Percentiles rank a stretch among this genome's conserved stretches.
phyloP scores from a whole-genome alignment of 495 filamentous ascomycete genomes.

The Xylaria palmicola region DNA sequence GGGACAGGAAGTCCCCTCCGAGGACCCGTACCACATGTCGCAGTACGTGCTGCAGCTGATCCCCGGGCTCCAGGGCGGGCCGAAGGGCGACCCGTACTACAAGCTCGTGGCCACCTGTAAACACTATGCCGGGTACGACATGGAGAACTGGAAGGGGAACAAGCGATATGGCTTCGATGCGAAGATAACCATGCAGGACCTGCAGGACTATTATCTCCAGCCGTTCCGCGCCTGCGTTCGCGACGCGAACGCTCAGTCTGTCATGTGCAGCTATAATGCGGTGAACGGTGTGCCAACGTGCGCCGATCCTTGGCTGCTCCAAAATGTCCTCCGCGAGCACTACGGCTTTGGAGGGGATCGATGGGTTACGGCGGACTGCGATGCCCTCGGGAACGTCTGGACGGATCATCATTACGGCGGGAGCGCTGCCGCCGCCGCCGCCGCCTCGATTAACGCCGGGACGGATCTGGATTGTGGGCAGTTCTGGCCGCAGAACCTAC shows the following conservation, averaged over 20 bases:
- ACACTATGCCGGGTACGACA: constrained; percentile 63
- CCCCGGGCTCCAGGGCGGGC: constrained; percentile 57
- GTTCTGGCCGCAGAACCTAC: constrained; percentile 52
- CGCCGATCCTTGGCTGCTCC: constrained; percentile 54
- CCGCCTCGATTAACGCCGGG: constrained; percentile 56
- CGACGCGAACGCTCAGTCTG: constrained; percentile 55
- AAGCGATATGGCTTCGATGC: constrained; percentile 56
- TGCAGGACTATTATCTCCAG: constrained; percentile 55
- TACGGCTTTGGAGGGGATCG: constrained; percentile 53
- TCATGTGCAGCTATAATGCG: constrained; percentile 64
- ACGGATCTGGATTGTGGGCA: constrained; percentile 63
- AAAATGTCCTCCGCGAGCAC: constrained; percentile 56
- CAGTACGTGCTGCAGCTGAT: constrained; percentile 60
- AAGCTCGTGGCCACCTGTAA: constrained; percentile 62
- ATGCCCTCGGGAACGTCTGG: constrained; percentile 57
- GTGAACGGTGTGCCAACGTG: constrained; percentile 61
- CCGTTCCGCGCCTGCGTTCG: constrained; percentile 52
- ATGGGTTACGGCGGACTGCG: constrained; percentile 60
- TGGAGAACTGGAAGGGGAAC: constrained; percentile 57
- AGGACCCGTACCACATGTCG: constrained; percentile 57
- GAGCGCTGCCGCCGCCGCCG: constrained; percentile 48
- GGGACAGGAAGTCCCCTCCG: constrained; percentile 63
- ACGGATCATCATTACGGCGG: constrained; percentile 53
- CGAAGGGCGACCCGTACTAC: constrained; percentile 31
- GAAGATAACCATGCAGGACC: constrained; percentile 53